A percentile compares a stretch with the other conserved stretches of the same genome.
phyloP scores from a whole-genome alignment of 1,139 yeast genomes.

The Protomyces inouyei region DNA sequence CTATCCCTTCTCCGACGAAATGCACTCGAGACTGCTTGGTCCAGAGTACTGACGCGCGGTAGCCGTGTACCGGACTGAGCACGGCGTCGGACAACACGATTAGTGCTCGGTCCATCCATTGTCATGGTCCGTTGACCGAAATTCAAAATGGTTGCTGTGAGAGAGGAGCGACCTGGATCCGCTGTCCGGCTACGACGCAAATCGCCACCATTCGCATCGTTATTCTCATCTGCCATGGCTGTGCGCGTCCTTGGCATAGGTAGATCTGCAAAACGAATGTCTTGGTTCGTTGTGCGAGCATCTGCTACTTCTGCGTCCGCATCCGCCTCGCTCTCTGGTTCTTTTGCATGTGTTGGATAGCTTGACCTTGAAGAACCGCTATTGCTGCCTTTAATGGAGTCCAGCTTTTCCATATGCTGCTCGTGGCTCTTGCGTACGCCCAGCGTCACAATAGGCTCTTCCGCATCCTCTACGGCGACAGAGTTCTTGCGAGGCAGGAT shows the following conservation, averaged over 20 bases:
- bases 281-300: slow-evolving; percentile 28
- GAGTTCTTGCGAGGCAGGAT: not conserved
- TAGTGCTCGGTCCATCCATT: slow-evolving; percentile 40
- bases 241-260: slow-evolving; percentile 43
- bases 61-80: slow-evolving; percentile 11
- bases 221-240: not conserved
- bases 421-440: not conserved
- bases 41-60: slow-evolving; percentile 35
- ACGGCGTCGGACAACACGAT: slow-evolving; percentile 6
- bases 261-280: slow-evolving; percentile 44
- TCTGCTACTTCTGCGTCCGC: not conserved
- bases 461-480: not conserved
- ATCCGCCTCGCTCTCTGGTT: not conserved
- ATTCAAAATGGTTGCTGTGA: slow-evolving; percentile 34
- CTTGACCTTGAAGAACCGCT: not conserved
- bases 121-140: slow-evolving; percentile 48
- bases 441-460: not conserved
- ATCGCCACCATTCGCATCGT: not conserved
- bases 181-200: not conserved
- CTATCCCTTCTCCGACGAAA: slow-evolving; percentile 26
- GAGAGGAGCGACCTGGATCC: slow-evolving; percentile 4
- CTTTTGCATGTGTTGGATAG: not conserved
- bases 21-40: slow-evolving; percentile 31
- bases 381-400: not conserved
- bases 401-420: not conserved